Evolutionary conservation across 2,329 filamentous ascomycete genomes (phyloP).

Genomic region (Emydomyces testavorans): DNA sequence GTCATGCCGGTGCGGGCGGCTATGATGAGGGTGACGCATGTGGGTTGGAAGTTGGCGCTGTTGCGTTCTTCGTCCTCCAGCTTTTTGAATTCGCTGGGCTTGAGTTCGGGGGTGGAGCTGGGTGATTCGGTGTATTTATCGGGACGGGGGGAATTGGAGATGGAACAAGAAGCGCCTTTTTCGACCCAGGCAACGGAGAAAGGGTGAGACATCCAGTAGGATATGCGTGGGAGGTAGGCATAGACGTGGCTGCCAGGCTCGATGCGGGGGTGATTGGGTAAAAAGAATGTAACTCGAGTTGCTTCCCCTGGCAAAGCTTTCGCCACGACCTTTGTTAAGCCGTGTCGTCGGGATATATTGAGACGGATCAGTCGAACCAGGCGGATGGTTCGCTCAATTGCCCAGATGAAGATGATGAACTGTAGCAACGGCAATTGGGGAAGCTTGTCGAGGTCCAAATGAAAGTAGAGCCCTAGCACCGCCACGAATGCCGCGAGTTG

Average conservation of each 20-base stretch:
- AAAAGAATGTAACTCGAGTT: constrained; percentile 49
- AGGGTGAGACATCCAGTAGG: constrained; percentile 40
- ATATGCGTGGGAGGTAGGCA: constrained; percentile 45
- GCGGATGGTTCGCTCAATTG: constrained; percentile 37
- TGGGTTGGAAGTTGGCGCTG: constrained; percentile 20
- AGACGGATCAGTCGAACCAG: constrained; percentile 41
- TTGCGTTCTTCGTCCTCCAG: constrained; percentile 20
- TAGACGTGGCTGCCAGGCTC: constrained; percentile 50
- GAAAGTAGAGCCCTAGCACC: constrained; percentile 36
- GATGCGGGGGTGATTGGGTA: constrained; percentile 44
- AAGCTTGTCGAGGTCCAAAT: constrained; percentile 33
- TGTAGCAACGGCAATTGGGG: constrained; percentile 33
- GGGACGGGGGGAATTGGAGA: constrained; percentile 14
- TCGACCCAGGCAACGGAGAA: constrained; percentile 40
- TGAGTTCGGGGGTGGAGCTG: constrained; percentile 19
- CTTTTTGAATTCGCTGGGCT: constrained; percentile 23
- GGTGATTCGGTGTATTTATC: constrained; percentile 8
- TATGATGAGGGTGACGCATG: constrained; percentile 46
- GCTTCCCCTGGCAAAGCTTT: constrained; percentile 51
- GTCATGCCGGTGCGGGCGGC: constrained; percentile 54
- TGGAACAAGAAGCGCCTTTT: constrained; percentile 24
- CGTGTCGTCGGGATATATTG: constrained; percentile 41
- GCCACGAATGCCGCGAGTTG: constrained; percentile 35
- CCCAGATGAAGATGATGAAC: constrained; percentile 31
- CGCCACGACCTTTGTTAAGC: constrained; percentile 43